Evolutionary conservation across 305 asterid genomes (phyloP).

Genomic region (Fraxinus greggii): DNA sequence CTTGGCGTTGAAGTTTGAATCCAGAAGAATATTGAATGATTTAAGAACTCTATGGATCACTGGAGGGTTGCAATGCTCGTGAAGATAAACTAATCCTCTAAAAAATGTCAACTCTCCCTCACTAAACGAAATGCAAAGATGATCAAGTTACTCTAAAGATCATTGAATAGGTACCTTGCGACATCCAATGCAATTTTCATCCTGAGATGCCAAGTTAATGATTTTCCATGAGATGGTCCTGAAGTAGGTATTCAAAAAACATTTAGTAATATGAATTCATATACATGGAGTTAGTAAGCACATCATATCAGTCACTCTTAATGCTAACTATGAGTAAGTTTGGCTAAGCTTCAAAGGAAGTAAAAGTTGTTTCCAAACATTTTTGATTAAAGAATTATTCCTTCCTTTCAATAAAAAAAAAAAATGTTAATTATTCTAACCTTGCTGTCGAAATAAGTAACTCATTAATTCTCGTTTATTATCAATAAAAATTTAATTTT

Average conservation of each 20-base stretch:
- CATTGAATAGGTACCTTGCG: conserved; percentile 53
- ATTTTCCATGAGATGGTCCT: conserved; percentile 64
- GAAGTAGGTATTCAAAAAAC: conserved; percentile 4
- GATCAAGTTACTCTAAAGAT: neutral
- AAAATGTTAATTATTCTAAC: no score
- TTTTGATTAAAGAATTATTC: neutral
- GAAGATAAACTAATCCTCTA: conserved; percentile 81
- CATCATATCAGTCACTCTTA: neutral
- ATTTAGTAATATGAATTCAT: neutral
- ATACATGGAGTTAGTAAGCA: neutral
- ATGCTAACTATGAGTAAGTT: neutral
- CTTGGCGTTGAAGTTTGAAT: conserved; percentile 77
- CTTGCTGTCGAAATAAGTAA: neutral
- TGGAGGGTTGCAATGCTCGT: conserved; percentile 81
- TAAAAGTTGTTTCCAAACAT: neutral
- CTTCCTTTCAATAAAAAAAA: neutral
- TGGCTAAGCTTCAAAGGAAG: neutral
- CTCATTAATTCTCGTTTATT: neutral
- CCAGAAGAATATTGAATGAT: conserved; percentile 78
- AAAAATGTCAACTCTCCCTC: neutral
- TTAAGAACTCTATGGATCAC: conserved; percentile 85
- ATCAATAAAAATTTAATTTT: neutral
- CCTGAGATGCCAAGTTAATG: conserved; percentile 74
- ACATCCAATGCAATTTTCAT: conserved; percentile 90
- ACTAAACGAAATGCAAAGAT: neutral